Conservation (phyloP, 345 rosid species). For the Acer yangbiense region DNA sequence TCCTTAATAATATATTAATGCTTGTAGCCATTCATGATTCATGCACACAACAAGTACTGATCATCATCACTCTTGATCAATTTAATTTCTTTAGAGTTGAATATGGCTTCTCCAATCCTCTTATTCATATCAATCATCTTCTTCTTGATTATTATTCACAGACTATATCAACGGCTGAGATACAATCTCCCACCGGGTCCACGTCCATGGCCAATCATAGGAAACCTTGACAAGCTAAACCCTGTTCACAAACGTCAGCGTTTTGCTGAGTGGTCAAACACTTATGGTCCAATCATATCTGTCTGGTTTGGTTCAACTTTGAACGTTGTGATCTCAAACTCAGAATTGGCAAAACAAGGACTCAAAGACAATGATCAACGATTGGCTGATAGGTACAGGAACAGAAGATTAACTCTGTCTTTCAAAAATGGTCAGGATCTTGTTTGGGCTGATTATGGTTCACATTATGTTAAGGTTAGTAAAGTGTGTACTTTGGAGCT, state of each 20-base stretch:
- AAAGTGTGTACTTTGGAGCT: slow-evolving; percentile 38
- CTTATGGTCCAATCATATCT: slow-evolving; percentile 44
- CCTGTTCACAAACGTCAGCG: slow-evolving; percentile 26
- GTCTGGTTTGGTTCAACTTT: slow-evolving; percentile 43
- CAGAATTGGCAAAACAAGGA: slow-evolving; percentile 42
- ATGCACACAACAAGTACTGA: background rate
- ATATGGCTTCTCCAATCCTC: background rate
- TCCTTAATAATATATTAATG: background rate
- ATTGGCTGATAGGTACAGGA: slow-evolving; percentile 38
- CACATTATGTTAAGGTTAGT: slow-evolving; percentile 43
- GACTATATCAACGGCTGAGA: background rate
- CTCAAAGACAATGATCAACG: slow-evolving; percentile 42
- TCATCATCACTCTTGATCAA: background rate
- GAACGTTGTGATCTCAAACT: slow-evolving; percentile 32
- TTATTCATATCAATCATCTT: background rate
- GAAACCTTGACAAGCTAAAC: slow-evolving; percentile 40
- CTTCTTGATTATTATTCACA: background rate
- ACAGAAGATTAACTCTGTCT: background rate
- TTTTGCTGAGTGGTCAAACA: slow-evolving; percentile 38
- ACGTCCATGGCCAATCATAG: slow-evolving; percentile 32
- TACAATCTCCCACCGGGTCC: slow-evolving; percentile 41
- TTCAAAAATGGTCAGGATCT: slow-evolving; percentile 35
- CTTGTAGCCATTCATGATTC: background rate
- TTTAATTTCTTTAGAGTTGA: background rate
- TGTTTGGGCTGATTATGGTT: slow-evolving; percentile 47